Conservation (phyloP, 257 asterid genomes). For the Fraxinus excelsior region DNA sequence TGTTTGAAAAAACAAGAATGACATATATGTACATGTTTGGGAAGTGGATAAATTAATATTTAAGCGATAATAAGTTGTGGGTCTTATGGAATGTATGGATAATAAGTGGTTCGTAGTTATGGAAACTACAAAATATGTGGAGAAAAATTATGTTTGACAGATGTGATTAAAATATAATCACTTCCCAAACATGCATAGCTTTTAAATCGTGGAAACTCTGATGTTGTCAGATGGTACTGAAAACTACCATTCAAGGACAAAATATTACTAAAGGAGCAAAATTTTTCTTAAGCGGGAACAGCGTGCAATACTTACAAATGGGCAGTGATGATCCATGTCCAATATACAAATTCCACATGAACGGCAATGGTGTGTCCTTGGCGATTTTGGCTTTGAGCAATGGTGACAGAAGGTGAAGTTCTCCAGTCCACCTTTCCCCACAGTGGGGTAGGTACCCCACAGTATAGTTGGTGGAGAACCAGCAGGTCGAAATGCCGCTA, state of each 20-base stretch:
- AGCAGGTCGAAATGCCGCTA: conserved; percentile 73
- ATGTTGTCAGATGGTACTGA: not conserved
- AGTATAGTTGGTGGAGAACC: conserved; percentile 76
- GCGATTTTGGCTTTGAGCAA: conserved; percentile 89
- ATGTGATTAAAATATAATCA: no score
- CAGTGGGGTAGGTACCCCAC: conserved; percentile 98
- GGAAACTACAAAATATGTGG: no score
- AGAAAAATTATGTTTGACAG: no score
- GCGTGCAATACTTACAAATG: conserved; percentile 70
- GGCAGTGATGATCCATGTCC: conserved; percentile 99
- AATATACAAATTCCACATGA: conserved; percentile 83
- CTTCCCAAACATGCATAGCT: no score
- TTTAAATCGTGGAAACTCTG: not conserved
- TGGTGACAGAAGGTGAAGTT: conserved; percentile 74
- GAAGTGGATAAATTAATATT: no score
- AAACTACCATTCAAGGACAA: conserved; percentile 12
- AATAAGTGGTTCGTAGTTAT: no score
- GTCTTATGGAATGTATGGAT: no score
- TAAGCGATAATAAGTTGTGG: no score
- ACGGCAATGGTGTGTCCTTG: conserved; percentile 89
- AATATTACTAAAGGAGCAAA: conserved; percentile 1
- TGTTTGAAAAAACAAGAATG: not conserved
- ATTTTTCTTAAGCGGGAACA: conserved; percentile 5
- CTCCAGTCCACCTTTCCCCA: conserved; percentile 87
- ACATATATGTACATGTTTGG: not conserved